phyloP scores from a whole-genome alignment of 225 moss, liverwort and hornwort genomes.

The Asterella californica region DNA sequence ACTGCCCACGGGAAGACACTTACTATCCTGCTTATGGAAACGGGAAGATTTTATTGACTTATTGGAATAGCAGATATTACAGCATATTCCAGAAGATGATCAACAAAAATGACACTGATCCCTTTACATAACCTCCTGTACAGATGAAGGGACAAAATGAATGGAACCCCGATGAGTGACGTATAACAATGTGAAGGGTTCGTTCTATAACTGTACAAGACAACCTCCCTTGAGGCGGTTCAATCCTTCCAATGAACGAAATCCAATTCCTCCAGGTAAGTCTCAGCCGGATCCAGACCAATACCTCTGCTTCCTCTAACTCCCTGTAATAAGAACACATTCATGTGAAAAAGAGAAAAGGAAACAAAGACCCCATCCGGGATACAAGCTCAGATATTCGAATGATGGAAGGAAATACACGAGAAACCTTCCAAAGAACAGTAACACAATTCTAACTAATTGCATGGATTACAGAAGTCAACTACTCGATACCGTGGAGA shows the following conservation, averaged over 20 bases:
- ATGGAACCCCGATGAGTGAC: not conserved
- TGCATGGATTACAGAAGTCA: not conserved
- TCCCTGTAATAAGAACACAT: not conserved
- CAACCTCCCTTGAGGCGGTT: not conserved
- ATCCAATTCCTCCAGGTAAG: conserved; percentile 67
- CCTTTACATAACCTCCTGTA: no score
- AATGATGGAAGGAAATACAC: not conserved
- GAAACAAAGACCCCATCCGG: not conserved
- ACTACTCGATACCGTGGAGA: not conserved
- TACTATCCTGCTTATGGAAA: no score
- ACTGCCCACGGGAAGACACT: no score
- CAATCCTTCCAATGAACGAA: conserved; percentile 42
- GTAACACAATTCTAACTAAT: no score
- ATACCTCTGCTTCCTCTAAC: conserved; percentile 24
- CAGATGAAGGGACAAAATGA: not conserved
- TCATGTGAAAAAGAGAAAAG: not conserved
- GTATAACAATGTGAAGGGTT: not conserved
- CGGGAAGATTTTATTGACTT: no score
- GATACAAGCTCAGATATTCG: no score
- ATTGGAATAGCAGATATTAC: no score
- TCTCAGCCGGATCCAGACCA: conserved; percentile 68
- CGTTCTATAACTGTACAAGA: conserved; percentile 14
- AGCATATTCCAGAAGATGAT: no score
- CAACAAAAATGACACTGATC: no score
- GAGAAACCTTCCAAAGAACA: no score